Evolutionary conservation across 108 stramenopile species (phyloP), one percentile per base, ranked within the genome.

Genomic region (Nannochloropsis granulata): DNA sequence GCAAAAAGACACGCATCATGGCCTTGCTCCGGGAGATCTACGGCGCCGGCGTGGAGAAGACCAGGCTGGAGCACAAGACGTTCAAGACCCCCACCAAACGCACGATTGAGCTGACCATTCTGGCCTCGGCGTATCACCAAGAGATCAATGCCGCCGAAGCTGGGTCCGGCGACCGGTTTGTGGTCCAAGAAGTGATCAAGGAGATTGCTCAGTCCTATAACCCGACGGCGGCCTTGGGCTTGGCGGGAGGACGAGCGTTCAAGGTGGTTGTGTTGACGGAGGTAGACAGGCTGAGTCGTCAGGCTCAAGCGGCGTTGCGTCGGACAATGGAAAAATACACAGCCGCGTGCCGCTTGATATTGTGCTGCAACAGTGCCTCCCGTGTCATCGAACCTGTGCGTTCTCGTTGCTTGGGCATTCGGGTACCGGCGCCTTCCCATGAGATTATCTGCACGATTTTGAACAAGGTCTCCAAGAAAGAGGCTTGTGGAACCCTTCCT

Each of bases 291-390:
- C 90, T 99, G 43, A 93, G 94, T 11, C 91, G 79, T 45, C 87
- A 88, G 82, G 87, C 87, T 26, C 87, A 88, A 56, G 90, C 90
- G 26, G 90, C 84, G 16, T 86, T 98, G 80, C 93, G 98, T 85
- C 92, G 97, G 43, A 99, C 98, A 23, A 99, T 99, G 98, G 98
- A 99, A 85, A 97, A 96, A 87, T 97, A 96, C 89, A 93, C 93
- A 8, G 78, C 85, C n/a, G 88, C 92, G n/a, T 98, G 97, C 89
- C 93, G 98, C 25, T 88, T 99, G 79, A 96, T 99, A 86, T 90
- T 99, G 26, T 92, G 91, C 79, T 97, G 97, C 87, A 93, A 94
- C 79, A 94, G 91, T 88, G 94, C 91, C 13, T 91, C 90, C 85
- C 95, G 95, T 86, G 84, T 84, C 24, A 97, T 99, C 90, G 97